Conservation (phyloP, 306 rosid species). For the Pyrus bretschneideri region DNA sequence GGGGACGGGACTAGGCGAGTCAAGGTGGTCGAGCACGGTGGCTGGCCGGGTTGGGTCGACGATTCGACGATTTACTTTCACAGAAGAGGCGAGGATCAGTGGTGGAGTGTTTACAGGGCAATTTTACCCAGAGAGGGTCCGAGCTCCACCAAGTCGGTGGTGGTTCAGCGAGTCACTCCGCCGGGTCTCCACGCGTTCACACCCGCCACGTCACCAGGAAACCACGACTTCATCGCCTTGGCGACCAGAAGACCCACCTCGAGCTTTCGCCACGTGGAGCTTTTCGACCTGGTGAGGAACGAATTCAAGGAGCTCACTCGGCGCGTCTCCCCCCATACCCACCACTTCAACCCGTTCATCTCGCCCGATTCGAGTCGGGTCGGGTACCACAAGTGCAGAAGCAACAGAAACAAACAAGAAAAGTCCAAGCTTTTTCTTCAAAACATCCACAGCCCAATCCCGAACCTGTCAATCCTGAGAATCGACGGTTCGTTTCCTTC, state of each 20-base stretch:
- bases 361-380: constrained; percentile 54
- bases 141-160: constrained; percentile 35
- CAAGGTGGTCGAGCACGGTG: constrained; percentile 73
- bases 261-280: constrained; percentile 65
- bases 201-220: constrained; percentile 67
- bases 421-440: constrained; percentile 37
- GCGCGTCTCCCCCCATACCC: constrained; percentile 41
- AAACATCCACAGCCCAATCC: constrained; percentile 45
- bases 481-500: constrained; percentile 63
- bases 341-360: constrained; percentile 83
- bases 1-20: constrained; percentile 59
- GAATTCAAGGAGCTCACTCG: constrained; percentile 71
- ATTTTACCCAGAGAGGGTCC: constrained; percentile 35
- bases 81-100: constrained; percentile 60
- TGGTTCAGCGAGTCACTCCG: constrained; percentile 65
- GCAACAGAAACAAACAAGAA: constrained; percentile 19
- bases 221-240: constrained; percentile 64
- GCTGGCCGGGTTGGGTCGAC: constrained; percentile 85
- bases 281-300: constrained; percentile 38
- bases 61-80: constrained; percentile 74
- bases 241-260: constrained; percentile 68
- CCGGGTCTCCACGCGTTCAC: constrained; percentile 86
- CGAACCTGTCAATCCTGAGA: constrained; percentile 54
- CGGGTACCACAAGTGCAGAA: constrained; percentile 85
- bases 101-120: constrained; percentile 82